Base-by-base conservation (phyloP, 352 stramenopile species). In the Pythium sukuiense region DNA sequence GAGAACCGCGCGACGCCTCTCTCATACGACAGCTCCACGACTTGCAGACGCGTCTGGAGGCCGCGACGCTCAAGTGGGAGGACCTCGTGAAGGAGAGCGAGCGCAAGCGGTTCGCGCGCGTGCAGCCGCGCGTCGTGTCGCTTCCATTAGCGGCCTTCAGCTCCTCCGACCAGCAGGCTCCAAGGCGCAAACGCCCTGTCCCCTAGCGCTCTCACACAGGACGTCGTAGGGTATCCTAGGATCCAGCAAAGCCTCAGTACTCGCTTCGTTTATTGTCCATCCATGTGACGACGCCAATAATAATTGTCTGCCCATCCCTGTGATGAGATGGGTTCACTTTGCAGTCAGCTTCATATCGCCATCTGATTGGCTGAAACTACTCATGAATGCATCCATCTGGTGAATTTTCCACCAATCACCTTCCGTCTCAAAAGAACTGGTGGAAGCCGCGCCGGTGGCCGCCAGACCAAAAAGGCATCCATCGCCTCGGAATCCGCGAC, bases 61-160 rank as follows among this genome's bases (percentile, higher is more conserved):
- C 73, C 52, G 75, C 71, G 14, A 80, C 67, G 46, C 55, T 78
- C 33, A 76, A 79, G 61, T 79, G 72, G 72, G 72, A 74, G 54
- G 72, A 79, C 49, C 65, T 79, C 35, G 69, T 76, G 13, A 67
- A 70, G n/a, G 72, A 79, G 27, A 74, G 56, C 62, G 72, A 79
- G 49, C 69, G 69, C 48, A 76, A 76, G 33, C 65, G 55, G 33
- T 72, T 76, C 54, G 72, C 72, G 33, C 61, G 56, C 52, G 43
- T 79, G 26, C 52, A 55, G n/a, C 63, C 72, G 18, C 55, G 53
- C 11, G 65, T 79, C 50, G 72, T 79, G 41, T 67, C 69, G 6
- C 59, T 79, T 13, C 72, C 72, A 13, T 35, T 71, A 11, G 33
- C 62, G 24, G 43, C 60, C 0, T 74, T 72, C 50, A 43, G 27